Evolutionary conservation across 148 eudicot genomes (phyloP), one percentile per base, ranked within the genome.

Genomic region (Nepenthes mirabilis): DNA sequence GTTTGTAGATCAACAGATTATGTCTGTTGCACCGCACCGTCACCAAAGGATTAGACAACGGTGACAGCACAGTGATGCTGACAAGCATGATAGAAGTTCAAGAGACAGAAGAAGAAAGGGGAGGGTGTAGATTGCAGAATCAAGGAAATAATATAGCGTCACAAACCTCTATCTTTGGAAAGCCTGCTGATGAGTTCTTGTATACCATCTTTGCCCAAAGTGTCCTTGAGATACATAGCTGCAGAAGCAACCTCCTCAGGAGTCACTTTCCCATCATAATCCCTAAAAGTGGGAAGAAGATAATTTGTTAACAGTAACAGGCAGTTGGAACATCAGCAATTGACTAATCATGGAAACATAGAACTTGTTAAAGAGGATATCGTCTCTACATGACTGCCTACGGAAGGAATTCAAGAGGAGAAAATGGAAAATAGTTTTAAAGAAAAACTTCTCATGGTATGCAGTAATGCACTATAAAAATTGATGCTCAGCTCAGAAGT

Each of bases 181-280:
- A 81, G 85, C 64, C 67, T 81, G 71, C 75, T 70, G 68, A 77
- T 77, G 35, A 81, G 77, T 66, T 77, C 77, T 60, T 77, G 82
- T 59, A 77, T 49, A 6, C 82, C 85, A n/a, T 75, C 82, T 55
- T 72, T 77, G 59, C 65, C 85, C 66, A 81, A 61, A 12, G 85
- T 77, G 67, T 81, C 79, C 43, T 81, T 77, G 40, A 81, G 74
- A 57, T 77, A 78, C 60, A 60, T 64, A 57, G 85, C 85, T 36
- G 85, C 85, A 64, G 80, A 68, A 47, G 82, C 85, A 47, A 81
- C 71, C 68, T 81, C 85, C 55, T 81, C 85, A 8, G 76, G 77
- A 60, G 80, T 70, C 61, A 81, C 85, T 60, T 72, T 81, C 53
- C 85, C 85, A 48, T 81, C 85, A 62, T 75, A 62, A 65, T 81